Evolutionary conservation across 2,329 filamentous ascomycete species (phyloP), one percentile per base, ranked within the genome.

Genomic region (Fusarium transvaalense): DNA sequence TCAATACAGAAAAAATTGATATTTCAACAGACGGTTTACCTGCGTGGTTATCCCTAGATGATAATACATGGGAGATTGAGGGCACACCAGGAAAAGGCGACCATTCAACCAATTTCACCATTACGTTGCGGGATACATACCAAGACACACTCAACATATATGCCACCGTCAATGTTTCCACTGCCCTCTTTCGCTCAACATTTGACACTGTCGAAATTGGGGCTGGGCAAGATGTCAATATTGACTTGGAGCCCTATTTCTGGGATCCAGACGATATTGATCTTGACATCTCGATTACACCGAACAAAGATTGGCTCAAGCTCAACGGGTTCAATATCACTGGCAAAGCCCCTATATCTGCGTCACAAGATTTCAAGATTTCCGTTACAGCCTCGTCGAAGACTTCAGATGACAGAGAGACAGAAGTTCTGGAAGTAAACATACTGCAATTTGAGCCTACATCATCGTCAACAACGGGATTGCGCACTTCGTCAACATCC

Each of bases 1-100:
- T 89, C 4, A 77, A 78, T 6, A 76, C 82, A 5, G 79, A 80
- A 0, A 84, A 89, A 31, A 71, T 94, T 32, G 82, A 83, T 1
- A 82, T 88, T 8, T 82, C 83, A 1, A 82, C 79, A 0, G 65
- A 85, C 1, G 79, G 85, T 27, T 76, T 89, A 14, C 92, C 93
- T 0, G 74, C 80, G 5, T 97, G 94, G 94, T 77, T 97, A 27
- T 80, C 81, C 0, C 86, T 96, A 54, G 84, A 96, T 72, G 79
- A 84, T 4, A 71, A 80, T 10, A 89, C 88, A 0, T 85, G 93
- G 75, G 80, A 79, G 1, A 78, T 97, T 9, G 83, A 80, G 32
- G 94, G 93, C 4, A 91, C 80, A 2, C 88, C 91, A 4, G 88
- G 89, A 0, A 74, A 82, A n/a, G 80, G 82, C 51, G 85, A 88